These are phyloP conservation scores for Paspalum notatum DNA, from an alignment of 176 grass and related monocot genomes.

Conservation along the genomic window DNA sequence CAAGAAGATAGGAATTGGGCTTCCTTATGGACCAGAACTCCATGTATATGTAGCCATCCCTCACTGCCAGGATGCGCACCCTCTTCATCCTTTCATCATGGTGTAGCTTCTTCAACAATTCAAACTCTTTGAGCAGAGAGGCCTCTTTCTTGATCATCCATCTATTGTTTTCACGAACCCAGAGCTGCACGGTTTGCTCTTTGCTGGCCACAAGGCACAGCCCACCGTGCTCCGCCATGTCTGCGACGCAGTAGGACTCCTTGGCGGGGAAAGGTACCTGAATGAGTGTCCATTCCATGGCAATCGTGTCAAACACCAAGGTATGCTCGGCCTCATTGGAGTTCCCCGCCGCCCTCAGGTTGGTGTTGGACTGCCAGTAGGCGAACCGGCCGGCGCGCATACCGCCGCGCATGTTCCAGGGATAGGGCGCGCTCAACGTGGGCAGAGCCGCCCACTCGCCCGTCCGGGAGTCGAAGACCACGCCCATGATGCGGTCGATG, in stretches of 20 bases:
- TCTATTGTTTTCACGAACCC: slow-evolving; percentile 1
- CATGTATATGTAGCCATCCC: slow-evolving; percentile 1
- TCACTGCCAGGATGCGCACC: slow-evolving; percentile 2
- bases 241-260: slow-evolving; percentile 16
- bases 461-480: slow-evolving; percentile 35
- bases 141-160: background rate
- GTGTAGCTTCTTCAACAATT: background rate
- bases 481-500: background rate
- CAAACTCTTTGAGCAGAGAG: background rate
- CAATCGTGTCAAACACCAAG: slow-evolving; percentile 24
- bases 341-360: too few species aligned
- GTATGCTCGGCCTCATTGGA: background rate
- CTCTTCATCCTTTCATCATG: slow-evolving; percentile 8
- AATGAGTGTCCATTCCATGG: slow-evolving; percentile 31
- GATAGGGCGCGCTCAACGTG: too few species aligned
- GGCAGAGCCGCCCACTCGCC: background rate
- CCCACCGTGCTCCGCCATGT: slow-evolving; percentile 33
- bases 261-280: background rate
- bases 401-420: background rate
- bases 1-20: slow-evolving; percentile 36
- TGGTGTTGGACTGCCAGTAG: slow-evolving; percentile 21
- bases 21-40: slow-evolving; percentile 16
- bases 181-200: slow-evolving; percentile 35
- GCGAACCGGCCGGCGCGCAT: slow-evolving; percentile 12
- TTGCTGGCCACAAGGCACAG: slow-evolving; percentile 42